phyloP scores from a whole-genome alignment of 2,329 filamentous ascomycete species.

The Pseudogymnoascus sp. region DNA sequence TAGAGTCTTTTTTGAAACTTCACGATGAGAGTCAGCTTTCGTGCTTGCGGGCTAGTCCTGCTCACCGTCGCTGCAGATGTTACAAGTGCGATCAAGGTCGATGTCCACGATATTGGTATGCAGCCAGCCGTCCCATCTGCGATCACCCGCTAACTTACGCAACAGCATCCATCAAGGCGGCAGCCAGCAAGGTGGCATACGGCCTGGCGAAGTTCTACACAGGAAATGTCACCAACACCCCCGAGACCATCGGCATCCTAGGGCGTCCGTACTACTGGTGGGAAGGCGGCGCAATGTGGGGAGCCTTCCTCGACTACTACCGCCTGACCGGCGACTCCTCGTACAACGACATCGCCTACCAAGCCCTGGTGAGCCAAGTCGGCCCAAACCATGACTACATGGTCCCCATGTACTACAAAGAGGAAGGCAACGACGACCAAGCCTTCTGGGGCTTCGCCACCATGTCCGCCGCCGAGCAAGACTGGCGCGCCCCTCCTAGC shows the following conservation, averaged over 20 bases:
- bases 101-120: neutral
- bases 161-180: conserved; percentile 53
- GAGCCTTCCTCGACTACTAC: conserved; percentile 63
- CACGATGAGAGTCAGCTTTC: neutral
- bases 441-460: conserved; percentile 66
- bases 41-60: conserved; percentile 7
- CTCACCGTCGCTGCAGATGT: neutral
- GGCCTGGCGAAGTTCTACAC: conserved; percentile 59
- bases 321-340: conserved; percentile 55
- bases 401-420: conserved; percentile 45
- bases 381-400: conserved; percentile 55
- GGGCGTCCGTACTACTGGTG: conserved; percentile 58
- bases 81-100: conserved; percentile 1
- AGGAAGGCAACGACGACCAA: conserved; percentile 69
- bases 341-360: conserved; percentile 53
- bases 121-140: neutral
- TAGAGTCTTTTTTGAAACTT: neutral
- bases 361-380: conserved; percentile 54
- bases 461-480: conserved; percentile 61
- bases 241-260: conserved; percentile 53
- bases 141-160: neutral
- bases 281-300: conserved; percentile 57
- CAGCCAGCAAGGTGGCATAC: conserved; percentile 52
- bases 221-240: conserved; percentile 50
- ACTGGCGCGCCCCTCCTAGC: conserved; percentile 50